These are phyloP conservation scores for Telfairia occidentalis DNA, from an alignment of 331 rosid genomes.

Conservation along the genomic window DNA sequence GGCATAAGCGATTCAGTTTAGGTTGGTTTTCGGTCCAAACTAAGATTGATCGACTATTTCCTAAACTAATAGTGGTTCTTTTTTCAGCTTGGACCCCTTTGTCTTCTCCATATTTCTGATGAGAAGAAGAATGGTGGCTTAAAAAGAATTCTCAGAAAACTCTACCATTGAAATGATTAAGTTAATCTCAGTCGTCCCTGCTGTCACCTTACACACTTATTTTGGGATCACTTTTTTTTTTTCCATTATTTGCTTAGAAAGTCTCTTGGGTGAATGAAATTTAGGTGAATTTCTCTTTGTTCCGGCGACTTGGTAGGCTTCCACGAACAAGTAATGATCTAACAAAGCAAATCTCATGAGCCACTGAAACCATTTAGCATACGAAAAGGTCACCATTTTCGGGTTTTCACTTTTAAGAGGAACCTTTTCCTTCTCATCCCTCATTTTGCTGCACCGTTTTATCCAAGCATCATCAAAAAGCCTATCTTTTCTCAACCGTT, in stretches of 20 bases:
- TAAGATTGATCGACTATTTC: too few relatives aligned
- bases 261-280: background rate
- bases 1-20: background rate
- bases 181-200: background rate
- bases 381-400: background rate
- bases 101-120: too few relatives aligned
- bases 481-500: slow-evolving; percentile 6
- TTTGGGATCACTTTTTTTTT: background rate
- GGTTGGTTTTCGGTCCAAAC: background rate
- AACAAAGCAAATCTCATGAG: slow-evolving; percentile 5
- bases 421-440: background rate
- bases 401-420: background rate
- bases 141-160: too few relatives aligned
- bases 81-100: too few relatives aligned
- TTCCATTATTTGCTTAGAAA: background rate
- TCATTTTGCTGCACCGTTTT: background rate
- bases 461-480: background rate
- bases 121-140: background rate
- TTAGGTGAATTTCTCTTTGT: background rate
- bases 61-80: too few relatives aligned
- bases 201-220: background rate
- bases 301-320: background rate
- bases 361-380: background rate
- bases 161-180: background rate
- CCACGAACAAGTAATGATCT: slow-evolving; percentile 3